Base-by-base conservation (phyloP, 768 basidiomycete species). In the Pleurotus citrinopileatus region DNA sequence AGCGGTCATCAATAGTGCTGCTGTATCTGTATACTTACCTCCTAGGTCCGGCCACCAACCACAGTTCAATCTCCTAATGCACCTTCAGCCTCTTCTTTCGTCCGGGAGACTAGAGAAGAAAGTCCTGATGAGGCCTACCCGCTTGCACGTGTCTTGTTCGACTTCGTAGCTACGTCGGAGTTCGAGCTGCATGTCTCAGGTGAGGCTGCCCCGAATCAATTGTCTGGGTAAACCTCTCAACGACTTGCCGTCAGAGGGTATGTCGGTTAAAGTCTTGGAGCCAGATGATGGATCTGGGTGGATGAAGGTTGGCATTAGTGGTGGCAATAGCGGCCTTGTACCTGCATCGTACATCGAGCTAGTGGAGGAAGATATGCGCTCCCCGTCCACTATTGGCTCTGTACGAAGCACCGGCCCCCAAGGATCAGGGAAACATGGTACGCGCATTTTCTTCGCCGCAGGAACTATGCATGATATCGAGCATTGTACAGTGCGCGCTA, bases 271-370 rank as follows among this genome's bases (percentile, higher is more conserved):
- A 54, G 74, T 94, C 34, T 63, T 90, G 17, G 91, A 94, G 64
- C 80, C 84, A 56, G 90, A 94, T 56, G 91, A 92, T 60, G 90
- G 89, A 9, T 90, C 89, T 13, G 91, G 91, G 2, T 93, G 91
- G 91, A 80, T 88, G 9, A 93, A 93, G 65, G 87, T 92, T 7
- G 65, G 69, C 20, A 78, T 87, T 61, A 62, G 69, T 34, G 66
- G 67, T n/a, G 82, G 83, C 55, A 75, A 76, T 53, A 79, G 80
- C 60, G 91, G 91, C 7, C 80, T 93, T 36, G 84, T 92, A 9
- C 91, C 91, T n/a, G 88, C 88, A n/a, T 83, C 89, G 20, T 93
- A 93, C 73, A 66, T 91, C 48, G 76, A 80, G 59, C 57, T 70
- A 20, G 66, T 66, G 44, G 69, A 71, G 45, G 66, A 63, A 52